Evolutionary conservation across 495 filamentous ascomycete genomes (phyloP), one percentile per base, ranked within the genome.

Genomic region (Trichodelitschia bisporula): DNA sequence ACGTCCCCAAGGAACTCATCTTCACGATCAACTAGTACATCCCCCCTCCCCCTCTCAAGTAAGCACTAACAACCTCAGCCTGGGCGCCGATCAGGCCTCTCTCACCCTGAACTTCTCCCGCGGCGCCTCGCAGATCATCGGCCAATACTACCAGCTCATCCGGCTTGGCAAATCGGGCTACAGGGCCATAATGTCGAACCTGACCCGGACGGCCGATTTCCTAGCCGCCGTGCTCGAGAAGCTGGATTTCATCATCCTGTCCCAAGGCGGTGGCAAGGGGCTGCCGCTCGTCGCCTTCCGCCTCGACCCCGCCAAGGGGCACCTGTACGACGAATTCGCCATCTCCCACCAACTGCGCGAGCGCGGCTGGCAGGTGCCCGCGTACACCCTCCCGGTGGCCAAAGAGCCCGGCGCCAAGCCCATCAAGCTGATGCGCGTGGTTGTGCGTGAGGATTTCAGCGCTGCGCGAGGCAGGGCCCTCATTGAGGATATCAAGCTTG

Each of bases 21-120:
- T 92, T 92, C 65, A 90, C 89, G 61, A 84, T 90, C 62, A 92
- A 92, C 56, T 92, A 92, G n/a, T n/a, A n/a, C n/a, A n/a, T n/a
- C n/a, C n/a, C n/a, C n/a, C n/a, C n/a, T n/a, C n/a, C n/a, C n/a
- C n/a, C n/a, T n/a, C n/a, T n/a, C n/a, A n/a, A n/a, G n/a, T n/a
- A n/a, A n/a, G n/a, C n/a, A n/a, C n/a, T n/a, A n/a, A n/a, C n/a
- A n/a, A n/a, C n/a, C n/a, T n/a, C n/a, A n/a, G n/a, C 48, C 71
- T 92, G 2, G 82, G 82, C 32, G 76, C 82, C 15, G 78, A 92
- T 40, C 82, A 92, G 52, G 69, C 80, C n/a, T 89, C 77, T 31
- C 90, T 90, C 59, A 92, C 82, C n/a, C 63, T 92, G 30, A 92
- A 92, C 58, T 92, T 92, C 59, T 80, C 72, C 47, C 84, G 86